Evolutionary conservation across 2,329 filamentous ascomycete genomes (phyloP).

Genomic region (Corniculantispora saksenae): DNA sequence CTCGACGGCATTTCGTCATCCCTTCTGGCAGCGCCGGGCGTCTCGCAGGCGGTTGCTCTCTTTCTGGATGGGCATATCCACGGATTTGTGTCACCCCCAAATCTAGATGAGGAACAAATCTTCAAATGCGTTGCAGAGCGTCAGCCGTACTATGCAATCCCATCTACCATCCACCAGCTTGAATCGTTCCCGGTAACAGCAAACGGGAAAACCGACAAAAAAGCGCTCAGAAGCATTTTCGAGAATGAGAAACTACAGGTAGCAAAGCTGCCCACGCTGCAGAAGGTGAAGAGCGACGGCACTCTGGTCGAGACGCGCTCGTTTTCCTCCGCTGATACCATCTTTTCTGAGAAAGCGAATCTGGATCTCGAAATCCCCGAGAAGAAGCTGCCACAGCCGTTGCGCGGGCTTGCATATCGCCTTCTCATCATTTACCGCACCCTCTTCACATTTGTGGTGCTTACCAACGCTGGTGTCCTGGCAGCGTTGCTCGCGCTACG

Average conservation of each 20-base stretch:
- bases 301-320: conserved; percentile 32
- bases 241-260: not conserved
- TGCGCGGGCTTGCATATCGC: conserved; percentile 43
- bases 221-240: conserved; percentile 38
- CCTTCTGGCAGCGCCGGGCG: conserved; percentile 45
- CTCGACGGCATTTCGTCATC: conserved; percentile 58
- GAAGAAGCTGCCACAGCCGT: conserved; percentile 42
- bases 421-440: conserved; percentile 57
- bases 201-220: conserved; percentile 60
- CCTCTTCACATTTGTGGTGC: conserved; percentile 54
- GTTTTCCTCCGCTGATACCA: conserved; percentile 30
- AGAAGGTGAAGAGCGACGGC: conserved; percentile 23
- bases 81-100: conserved; percentile 48
- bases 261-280: not conserved
- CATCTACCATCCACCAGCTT: conserved; percentile 45
- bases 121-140: conserved; percentile 40
- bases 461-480: conserved; percentile 52
- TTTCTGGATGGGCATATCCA: conserved; percentile 50
- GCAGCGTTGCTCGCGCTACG: conserved; percentile 41
- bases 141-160: conserved; percentile 58
- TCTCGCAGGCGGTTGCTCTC: conserved; percentile 50
- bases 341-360: conserved; percentile 27
- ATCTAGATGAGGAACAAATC: conserved; percentile 39
- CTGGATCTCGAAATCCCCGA: conserved; percentile 37
- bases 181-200: conserved; percentile 49